Evolutionary conservation across 2,329 filamentous ascomycete species (phyloP).

Genomic region (Aureobasidium namibiae): DNA sequence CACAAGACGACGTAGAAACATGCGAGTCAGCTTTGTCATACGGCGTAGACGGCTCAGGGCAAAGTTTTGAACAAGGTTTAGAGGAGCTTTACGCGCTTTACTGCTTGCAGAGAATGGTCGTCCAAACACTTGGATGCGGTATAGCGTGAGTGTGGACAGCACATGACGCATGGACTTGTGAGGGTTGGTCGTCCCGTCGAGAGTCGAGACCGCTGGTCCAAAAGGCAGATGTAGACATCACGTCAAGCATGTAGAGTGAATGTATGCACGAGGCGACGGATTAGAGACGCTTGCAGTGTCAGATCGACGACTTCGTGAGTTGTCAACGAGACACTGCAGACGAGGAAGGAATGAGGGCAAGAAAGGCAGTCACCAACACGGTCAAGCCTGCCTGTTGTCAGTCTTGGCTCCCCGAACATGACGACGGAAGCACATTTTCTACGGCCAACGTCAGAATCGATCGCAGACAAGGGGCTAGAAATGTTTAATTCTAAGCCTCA

Average conservation of each 20-base stretch:
- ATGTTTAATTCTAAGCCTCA: slow-evolving; percentile 5
- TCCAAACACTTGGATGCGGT: neutral
- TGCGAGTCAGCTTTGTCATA: neutral
- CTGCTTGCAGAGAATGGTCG: neutral
- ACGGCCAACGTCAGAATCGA: neutral
- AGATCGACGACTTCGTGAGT: neutral
- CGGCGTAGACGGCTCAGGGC: neutral
- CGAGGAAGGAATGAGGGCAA: neutral
- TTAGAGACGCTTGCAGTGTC: neutral
- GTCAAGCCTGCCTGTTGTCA: neutral
- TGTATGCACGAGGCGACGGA: neutral
- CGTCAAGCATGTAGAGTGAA: neutral
- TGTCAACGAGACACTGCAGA: neutral
- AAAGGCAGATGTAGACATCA: neutral
- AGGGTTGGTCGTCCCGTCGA: neutral
- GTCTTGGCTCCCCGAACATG: neutral
- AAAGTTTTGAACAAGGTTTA: slow-evolving; percentile 1
- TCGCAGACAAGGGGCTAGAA: neutral
- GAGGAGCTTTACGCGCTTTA: too few species aligned
- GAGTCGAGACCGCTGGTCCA: too few species aligned
- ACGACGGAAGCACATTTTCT: neutral
- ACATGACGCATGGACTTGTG: neutral
- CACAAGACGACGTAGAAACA: neutral
- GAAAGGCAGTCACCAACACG: neutral
- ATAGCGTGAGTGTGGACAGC: neutral